Percentiles rank a stretch among this genome's conserved stretches.
phyloP scores from a whole-genome alignment of 192 early-diverging fungal genomes.

The Phycomyces nitens region DNA sequence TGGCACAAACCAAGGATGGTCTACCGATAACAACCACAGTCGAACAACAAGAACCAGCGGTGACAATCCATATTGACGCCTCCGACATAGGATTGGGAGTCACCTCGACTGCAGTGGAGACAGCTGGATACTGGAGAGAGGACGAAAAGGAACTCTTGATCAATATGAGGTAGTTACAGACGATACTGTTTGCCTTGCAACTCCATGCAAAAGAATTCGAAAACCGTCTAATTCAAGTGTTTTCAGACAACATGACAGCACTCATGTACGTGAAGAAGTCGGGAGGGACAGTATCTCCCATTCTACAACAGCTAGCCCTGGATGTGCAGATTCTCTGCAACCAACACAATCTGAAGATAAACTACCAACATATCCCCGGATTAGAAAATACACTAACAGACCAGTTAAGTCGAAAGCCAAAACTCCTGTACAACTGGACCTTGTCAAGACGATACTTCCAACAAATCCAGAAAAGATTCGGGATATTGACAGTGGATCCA shows the following conservation, averaged over 20 bases:
- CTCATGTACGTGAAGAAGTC: no score
- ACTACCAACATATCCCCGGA: slow-evolving; percentile 7
- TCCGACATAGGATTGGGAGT: slow-evolving; percentile 21
- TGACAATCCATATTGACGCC: slow-evolving; percentile 7
- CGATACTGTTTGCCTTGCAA: no score
- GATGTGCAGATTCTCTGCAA: slow-evolving; percentile 15
- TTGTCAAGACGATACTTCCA: not conserved
- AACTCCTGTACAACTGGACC: not conserved
- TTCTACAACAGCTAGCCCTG: slow-evolving; percentile 15
- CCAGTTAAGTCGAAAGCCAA: not conserved
- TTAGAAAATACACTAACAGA: slow-evolving; percentile 13
- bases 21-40: not conserved
- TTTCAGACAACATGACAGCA: no score
- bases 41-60: not conserved
- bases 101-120: not conserved
- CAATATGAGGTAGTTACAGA: slow-evolving; percentile 18
- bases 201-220: no score
- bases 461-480: no score
- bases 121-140: not conserved
- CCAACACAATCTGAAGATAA: not conserved
- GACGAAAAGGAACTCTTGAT: slow-evolving; percentile 1
- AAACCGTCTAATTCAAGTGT: no score
- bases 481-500: no score
- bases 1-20: no score
- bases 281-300: slow-evolving; percentile 3